A percentile compares a stretch with the other conserved stretches of the same genome.
phyloP scores from a whole-genome alignment of 345 rosid genomes.

The Aethionema arabicum region DNA sequence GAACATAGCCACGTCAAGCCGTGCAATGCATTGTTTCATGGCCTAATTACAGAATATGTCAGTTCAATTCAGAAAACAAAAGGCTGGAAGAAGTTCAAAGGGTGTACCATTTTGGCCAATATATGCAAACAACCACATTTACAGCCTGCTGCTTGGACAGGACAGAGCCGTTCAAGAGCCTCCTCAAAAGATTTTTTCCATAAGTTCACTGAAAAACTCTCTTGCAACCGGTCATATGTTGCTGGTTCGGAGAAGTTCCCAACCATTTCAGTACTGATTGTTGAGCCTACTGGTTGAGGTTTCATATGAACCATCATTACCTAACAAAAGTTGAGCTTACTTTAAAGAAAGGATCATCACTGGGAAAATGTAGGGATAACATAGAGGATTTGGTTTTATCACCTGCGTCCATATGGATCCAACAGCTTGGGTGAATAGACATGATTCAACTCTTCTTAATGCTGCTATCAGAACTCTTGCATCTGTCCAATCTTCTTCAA shows the following conservation, averaged over 20 bases:
- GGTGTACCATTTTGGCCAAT: conserved; percentile 64
- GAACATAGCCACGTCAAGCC: conserved; percentile 97
- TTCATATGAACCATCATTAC: conserved; percentile 85
- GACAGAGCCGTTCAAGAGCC: conserved; percentile 74
- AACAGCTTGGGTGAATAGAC: conserved; percentile 82
- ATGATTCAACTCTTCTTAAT: conserved; percentile 77
- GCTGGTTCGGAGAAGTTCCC: conserved; percentile 71
- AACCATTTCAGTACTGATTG: conserved; percentile 33
- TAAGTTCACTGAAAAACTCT: conserved; percentile 68
- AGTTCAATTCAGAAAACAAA: conserved; percentile 35
- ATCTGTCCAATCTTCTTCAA: conserved; percentile 79
- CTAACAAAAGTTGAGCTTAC: conserved; percentile 38
- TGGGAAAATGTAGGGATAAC: background rate
- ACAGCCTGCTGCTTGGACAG: conserved; percentile 68
- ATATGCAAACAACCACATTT: conserved; percentile 85
- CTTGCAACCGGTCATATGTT: conserved; percentile 75
- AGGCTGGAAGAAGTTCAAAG: conserved; percentile 4
- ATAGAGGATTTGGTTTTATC: conserved; percentile 1
- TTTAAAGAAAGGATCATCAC: background rate
- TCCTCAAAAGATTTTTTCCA: conserved; percentile 89
- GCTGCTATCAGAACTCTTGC: conserved; percentile 67
- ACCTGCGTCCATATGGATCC: conserved; percentile 99
- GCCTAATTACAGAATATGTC: conserved; percentile 59
- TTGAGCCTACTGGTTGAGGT: conserved; percentile 45
- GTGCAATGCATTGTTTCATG: conserved; percentile 77